phyloP scores from a whole-genome alignment of 2,329 filamentous ascomycete species.

The Penicillium sp. region DNA sequence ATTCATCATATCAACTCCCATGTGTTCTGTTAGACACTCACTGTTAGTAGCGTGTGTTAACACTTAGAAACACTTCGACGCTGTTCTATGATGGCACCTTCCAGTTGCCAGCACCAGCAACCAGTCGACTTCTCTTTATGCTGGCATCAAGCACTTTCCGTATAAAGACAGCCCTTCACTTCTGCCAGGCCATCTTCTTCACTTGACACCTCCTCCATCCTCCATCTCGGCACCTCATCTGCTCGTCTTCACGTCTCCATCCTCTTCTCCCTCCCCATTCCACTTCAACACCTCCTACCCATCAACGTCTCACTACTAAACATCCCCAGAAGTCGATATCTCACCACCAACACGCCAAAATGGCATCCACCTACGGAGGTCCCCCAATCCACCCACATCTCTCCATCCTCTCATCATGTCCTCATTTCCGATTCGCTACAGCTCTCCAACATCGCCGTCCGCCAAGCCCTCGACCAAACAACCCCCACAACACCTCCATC shows the following conservation, averaged over 20 bases:
- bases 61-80: not conserved
- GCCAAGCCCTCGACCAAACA: not conserved
- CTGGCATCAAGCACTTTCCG: not conserved
- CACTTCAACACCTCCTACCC: not conserved
- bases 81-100: not conserved
- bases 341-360: not conserved
- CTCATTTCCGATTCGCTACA: too few species aligned
- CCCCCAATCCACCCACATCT: not conserved
- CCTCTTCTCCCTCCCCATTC: not conserved
- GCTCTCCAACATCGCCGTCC: not conserved
- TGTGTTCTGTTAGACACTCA: not conserved
- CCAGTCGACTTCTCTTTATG: not conserved
- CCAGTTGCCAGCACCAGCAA: not conserved
- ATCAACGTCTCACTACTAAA: not conserved
- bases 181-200: not conserved
- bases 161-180: not conserved
- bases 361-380: not conserved
- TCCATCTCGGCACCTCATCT: not conserved
- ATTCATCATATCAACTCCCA: not conserved
- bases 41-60: not conserved
- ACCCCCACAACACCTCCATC: not conserved
- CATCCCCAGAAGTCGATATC: not conserved
- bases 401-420: not conserved
- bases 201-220: not conserved
- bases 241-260: not conserved